phyloP scores from a whole-genome alignment of 345 rosid species.

The Camelina sativa region DNA sequence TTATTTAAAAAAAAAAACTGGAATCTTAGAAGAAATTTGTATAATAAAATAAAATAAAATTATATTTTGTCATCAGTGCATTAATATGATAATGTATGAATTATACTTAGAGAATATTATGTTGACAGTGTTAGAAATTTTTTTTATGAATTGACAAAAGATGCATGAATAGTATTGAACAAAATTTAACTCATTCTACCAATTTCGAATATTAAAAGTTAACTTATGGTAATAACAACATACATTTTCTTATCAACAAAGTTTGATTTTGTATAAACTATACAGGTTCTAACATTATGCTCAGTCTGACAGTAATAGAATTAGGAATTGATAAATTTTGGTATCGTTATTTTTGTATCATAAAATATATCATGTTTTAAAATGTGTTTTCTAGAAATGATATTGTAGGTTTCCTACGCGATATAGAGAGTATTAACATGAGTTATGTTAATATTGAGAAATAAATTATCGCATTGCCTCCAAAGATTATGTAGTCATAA shows the following conservation, averaged over 20 bases:
- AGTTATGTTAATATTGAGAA: not conserved
- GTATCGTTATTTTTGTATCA: not conserved
- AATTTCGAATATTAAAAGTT: not conserved
- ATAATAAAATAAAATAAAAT: not conserved
- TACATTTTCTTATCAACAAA: not conserved
- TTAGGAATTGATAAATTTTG: not conserved
- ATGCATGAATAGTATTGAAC: slow-evolving; percentile 2
- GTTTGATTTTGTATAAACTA: not conserved
- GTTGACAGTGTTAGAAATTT: slow-evolving; percentile 4
- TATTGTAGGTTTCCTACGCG: not conserved
- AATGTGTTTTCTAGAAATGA: not conserved
- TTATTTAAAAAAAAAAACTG: not conserved
- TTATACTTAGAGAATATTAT: not conserved
- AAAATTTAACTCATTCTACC: not conserved
- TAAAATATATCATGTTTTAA: too few species aligned
- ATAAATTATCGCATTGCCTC: too few species aligned
- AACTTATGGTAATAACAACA: not conserved
- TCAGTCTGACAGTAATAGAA: not conserved
- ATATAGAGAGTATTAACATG: not conserved
- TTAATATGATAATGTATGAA: slow-evolving; percentile 5
- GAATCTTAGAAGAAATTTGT: not conserved
- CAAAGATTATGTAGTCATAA: too few species aligned
- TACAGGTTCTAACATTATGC: too few species aligned
- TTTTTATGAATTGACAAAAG: not conserved
- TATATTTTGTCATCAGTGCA: not conserved